Percentiles rank a stretch among this genome's conserved stretches.
phyloP scores from a whole-genome alignment of 164 flowering plant species.

The Umbilicus rupestris region DNA sequence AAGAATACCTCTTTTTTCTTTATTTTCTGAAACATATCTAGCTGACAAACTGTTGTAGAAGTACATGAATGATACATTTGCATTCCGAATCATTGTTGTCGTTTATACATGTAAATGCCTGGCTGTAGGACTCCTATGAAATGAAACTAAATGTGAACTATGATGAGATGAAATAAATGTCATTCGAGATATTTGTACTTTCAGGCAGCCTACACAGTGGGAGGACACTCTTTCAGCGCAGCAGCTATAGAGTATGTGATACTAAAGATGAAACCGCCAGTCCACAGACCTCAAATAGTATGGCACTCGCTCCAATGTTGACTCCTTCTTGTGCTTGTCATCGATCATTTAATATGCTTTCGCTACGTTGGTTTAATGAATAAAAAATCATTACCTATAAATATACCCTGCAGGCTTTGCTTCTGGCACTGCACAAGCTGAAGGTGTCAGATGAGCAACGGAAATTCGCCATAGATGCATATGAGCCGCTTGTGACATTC shows the following conservation, averaged over 20 bases:
- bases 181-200: constrained; percentile 5
- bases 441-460: constrained; percentile 56
- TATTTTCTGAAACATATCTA: not conserved
- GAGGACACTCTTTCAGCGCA: constrained; percentile 69
- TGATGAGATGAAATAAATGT: not conserved
- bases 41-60: too few relatives aligned
- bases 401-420: constrained; percentile 40
- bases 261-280: constrained; percentile 75
- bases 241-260: constrained; percentile 61
- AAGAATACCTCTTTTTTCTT: not conserved
- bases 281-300: constrained; percentile 75
- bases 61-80: too few relatives aligned
- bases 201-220: constrained; percentile 76
- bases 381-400: not conserved
- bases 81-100: not conserved
- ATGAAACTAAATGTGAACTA: not conserved
- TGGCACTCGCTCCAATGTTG: constrained; percentile 5
- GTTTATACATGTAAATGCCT: too few relatives aligned
- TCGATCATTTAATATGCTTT: not conserved
- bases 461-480: constrained; percentile 37
- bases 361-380: too few relatives aligned
- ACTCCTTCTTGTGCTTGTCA: not conserved
- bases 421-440: constrained; percentile 64
- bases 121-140: too few relatives aligned
- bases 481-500: constrained; percentile 55